A percentile compares a stretch with the other conserved stretches of the same genome.
These are phyloP conservation scores for Rhododendron ovatum DNA, from an alignment of 148 eudicot genomes.

Conservation along the genomic window DNA sequence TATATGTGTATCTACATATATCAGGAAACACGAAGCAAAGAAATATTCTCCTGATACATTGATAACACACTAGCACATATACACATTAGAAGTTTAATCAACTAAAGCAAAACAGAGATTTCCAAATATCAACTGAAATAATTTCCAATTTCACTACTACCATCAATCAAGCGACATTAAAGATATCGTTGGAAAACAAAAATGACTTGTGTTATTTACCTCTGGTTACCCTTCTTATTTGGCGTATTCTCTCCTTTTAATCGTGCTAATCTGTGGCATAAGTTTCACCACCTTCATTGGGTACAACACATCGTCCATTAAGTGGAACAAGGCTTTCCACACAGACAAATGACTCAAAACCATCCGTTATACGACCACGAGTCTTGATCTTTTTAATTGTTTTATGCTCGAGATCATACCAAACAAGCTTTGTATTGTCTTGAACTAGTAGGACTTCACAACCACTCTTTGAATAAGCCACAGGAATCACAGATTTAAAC, in stretches of 20 bases:
- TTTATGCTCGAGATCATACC: constrained; percentile 1
- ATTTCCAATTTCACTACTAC: too few species aligned
- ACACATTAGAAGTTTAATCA: too few species aligned
- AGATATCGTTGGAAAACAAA: background rate
- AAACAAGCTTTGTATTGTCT: background rate
- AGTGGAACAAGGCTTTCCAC: constrained; percentile 8
- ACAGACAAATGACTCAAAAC: background rate
- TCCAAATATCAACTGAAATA: too few species aligned
- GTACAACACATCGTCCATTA: background rate
- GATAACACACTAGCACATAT: background rate
- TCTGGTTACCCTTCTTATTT: background rate
- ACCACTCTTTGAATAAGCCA: constrained; percentile 1
- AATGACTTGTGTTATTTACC: background rate
- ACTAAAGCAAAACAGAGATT: too few species aligned
- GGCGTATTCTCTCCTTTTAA: background rate
- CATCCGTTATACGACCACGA: background rate
- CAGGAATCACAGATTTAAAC: background rate
- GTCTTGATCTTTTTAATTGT: background rate
- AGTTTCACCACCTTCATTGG: background rate
- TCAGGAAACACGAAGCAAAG: too few species aligned
- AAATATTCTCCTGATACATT: too few species aligned
- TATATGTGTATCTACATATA: too few species aligned
- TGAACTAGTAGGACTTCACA: background rate
- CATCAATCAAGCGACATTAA: background rate
- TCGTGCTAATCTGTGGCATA: too few species aligned